Evolutionary conservation across 495 filamentous ascomycete species (phyloP).

Genomic region (Daldinia bambusicola): DNA sequence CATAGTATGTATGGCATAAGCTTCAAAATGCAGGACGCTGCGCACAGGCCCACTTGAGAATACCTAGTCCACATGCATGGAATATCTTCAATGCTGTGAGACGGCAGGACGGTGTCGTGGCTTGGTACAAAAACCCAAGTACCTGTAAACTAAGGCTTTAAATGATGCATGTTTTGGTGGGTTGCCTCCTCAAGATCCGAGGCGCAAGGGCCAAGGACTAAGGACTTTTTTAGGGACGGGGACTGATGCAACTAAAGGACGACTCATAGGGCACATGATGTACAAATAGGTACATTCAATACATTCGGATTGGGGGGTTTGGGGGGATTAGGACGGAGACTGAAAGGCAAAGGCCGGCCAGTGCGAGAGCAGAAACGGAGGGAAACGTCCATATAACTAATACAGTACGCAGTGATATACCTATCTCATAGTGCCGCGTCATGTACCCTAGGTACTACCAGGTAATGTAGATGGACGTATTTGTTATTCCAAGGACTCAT

Average conservation of each 20-base stretch:
- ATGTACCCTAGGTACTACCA: no score
- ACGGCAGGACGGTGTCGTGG: conserved; percentile 8
- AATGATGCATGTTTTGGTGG: conserved; percentile 19
- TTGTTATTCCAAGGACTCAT: conserved; percentile 1
- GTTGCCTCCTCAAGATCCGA: conserved; percentile 42
- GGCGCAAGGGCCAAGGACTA: conserved; percentile 26
- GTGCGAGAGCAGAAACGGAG: conserved; percentile 21
- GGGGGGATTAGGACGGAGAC: conserved; percentile 3
- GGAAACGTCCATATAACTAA: conserved; percentile 11
- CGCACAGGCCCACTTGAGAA: conserved; percentile 8
- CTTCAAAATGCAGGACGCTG: conserved; percentile 4
- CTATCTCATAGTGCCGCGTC: background rate
- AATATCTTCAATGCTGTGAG: conserved; percentile 13
- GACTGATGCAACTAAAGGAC: background rate
- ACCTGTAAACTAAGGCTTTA: background rate
- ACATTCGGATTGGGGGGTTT: background rate
- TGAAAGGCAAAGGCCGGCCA: conserved; percentile 28
- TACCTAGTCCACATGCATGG: conserved; percentile 4
- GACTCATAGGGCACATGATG: conserved; percentile 5
- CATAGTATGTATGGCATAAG: background rate
- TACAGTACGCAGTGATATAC: conserved; percentile 4
- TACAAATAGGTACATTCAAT: conserved; percentile 2
- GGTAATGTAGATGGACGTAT: no score
- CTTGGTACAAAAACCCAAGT: background rate
- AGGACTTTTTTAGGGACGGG: conserved; percentile 3